These are phyloP conservation scores for Spinacia oleracea DNA, from an alignment of 179 eudicot species.

Conservation along the genomic window DNA sequence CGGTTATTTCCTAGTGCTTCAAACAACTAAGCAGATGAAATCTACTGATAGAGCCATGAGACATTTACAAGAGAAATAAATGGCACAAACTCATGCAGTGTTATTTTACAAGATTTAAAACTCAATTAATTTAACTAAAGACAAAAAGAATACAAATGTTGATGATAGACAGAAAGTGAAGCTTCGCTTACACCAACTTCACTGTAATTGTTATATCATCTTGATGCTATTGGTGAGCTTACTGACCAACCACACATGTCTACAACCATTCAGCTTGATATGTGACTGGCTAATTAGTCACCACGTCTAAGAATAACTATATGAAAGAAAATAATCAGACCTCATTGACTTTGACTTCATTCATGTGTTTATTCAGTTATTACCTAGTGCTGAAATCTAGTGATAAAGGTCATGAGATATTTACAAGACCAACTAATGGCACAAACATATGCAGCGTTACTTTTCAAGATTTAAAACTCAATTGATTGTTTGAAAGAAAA, in stretches of 20 bases:
- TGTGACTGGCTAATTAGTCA: slow-evolving; percentile 47
- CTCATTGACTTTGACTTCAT: neutral
- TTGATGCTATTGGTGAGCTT: slow-evolving; percentile 23
- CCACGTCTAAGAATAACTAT: neutral
- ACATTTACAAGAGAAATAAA: too few species aligned
- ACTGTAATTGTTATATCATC: slow-evolving; percentile 19
- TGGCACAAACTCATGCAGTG: neutral
- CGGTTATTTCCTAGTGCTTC: too few species aligned
- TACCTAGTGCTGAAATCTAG: neutral
- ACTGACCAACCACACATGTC: slow-evolving; percentile 40
- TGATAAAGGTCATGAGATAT: neutral
- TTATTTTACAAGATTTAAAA: neutral
- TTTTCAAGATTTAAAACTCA: neutral
- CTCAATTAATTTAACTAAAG: neutral
- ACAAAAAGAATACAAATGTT: slow-evolving; percentile 3
- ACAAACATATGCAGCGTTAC: neutral
- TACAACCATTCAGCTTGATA: slow-evolving; percentile 26
- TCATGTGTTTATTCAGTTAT: too few species aligned
- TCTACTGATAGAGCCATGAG: too few species aligned
- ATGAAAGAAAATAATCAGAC: neutral
- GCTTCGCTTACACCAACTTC: slow-evolving; percentile 15
- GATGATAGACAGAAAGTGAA: slow-evolving; percentile 21
- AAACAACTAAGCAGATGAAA: too few species aligned
- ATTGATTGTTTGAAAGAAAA: neutral
- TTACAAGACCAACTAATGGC: neutral